Evolutionary conservation across 345 rosid species (phyloP).

Genomic region (Viola odorata): DNA sequence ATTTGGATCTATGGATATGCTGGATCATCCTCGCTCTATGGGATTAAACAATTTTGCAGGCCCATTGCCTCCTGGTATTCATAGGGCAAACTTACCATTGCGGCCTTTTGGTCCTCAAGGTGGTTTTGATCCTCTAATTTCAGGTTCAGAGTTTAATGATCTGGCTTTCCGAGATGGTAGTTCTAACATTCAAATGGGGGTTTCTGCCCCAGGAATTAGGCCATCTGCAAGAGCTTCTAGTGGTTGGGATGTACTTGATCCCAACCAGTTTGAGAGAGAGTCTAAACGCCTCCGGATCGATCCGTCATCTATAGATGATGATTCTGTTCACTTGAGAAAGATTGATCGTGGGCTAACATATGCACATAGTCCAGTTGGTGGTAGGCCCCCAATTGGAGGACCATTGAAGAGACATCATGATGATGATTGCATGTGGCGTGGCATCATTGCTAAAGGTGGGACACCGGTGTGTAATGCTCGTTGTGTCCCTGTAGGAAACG

Average conservation of each 20-base stretch:
- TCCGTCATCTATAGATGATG: conserved; percentile 36
- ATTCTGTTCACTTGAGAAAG: conserved; percentile 43
- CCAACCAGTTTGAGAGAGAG: conserved; percentile 51
- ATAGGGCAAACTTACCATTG: conserved; percentile 41
- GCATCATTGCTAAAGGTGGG: conserved; percentile 73
- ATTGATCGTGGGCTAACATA: conserved; percentile 44
- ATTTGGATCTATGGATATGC: conserved; percentile 37
- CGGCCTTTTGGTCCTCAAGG: conserved; percentile 49
- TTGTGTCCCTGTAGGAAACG: conserved; percentile 57
- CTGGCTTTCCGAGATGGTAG: conserved; percentile 37
- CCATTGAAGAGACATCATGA: conserved; percentile 31
- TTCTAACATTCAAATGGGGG: conserved; percentile 58
- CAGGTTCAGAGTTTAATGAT: conserved; percentile 53
- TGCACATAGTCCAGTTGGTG: conserved; percentile 37
- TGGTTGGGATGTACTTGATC: conserved; percentile 75
- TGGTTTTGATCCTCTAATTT: conserved; percentile 41
- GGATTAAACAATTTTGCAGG: conserved; percentile 30
- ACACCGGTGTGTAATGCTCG: conserved; percentile 71
- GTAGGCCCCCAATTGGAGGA: conserved; percentile 28
- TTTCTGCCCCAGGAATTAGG: conserved; percentile 44
- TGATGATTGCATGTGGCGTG: conserved; percentile 66
- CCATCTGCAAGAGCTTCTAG: conserved; percentile 46
- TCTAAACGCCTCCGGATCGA: conserved; percentile 70
- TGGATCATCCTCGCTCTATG: conserved; percentile 41
- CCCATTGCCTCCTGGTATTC: conserved; percentile 32